phyloP scores from a whole-genome alignment of 176 grass and related monocot species.

The Carex littledalei region DNA sequence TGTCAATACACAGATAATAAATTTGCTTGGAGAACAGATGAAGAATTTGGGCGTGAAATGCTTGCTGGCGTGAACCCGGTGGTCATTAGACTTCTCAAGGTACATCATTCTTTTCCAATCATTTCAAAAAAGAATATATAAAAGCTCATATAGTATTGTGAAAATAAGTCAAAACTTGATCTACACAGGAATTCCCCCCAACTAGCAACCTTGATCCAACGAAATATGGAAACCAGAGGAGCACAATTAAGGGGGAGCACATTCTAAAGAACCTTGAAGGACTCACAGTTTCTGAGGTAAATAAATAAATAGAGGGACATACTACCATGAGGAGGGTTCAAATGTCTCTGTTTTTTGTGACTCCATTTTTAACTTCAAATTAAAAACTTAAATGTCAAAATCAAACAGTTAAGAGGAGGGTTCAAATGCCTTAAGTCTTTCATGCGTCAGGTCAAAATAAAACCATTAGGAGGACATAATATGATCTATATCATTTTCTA shows the following conservation, averaged over 20 bases:
- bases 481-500: too few species aligned
- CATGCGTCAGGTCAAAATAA: too few species aligned
- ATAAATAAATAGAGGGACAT: neutral
- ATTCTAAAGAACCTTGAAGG: slow-evolving; percentile 66
- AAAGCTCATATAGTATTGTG: neutral
- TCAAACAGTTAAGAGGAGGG: too few species aligned
- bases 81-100: slow-evolving; percentile 53
- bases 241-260: slow-evolving; percentile 58
- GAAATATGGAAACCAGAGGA: slow-evolving; percentile 61
- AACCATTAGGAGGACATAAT: too few species aligned
- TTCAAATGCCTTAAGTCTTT: too few species aligned
- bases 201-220: slow-evolving; percentile 62
- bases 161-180: neutral
- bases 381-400: too few species aligned
- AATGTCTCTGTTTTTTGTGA: too few species aligned
- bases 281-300: slow-evolving; percentile 44
- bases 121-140: neutral
- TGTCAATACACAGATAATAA: slow-evolving; percentile 33
- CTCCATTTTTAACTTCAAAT: too few species aligned
- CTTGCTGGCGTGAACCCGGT: slow-evolving; percentile 87
- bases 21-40: slow-evolving; percentile 78
- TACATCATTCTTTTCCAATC: too few species aligned
- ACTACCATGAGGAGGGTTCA: neutral
- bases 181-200: slow-evolving; percentile 61
- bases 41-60: slow-evolving; percentile 85